Evolutionary conservation across 2,329 filamentous ascomycete species (phyloP).

Genomic region (Pseudonectria foliicola): DNA sequence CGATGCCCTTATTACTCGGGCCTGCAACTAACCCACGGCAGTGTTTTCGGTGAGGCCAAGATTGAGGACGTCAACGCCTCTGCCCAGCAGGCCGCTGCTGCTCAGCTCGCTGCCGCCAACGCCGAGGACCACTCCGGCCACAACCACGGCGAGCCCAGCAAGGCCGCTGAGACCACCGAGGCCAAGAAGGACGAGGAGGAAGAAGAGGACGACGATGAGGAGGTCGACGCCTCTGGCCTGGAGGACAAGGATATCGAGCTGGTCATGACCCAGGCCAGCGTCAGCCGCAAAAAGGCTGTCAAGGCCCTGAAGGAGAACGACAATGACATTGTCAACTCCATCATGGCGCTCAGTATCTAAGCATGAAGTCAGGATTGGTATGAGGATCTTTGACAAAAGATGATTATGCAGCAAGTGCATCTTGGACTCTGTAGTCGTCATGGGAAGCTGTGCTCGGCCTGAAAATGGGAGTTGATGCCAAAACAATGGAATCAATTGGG

Average conservation of each 20-base stretch:
- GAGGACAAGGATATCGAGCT: constrained; percentile 99
- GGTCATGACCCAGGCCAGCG: constrained; percentile 95
- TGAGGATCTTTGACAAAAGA: constrained; percentile 17
- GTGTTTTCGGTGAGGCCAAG: constrained; percentile 99
- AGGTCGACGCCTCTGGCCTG: constrained; percentile 88
- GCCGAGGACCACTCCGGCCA: constrained; percentile 62
- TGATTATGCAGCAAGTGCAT: constrained; percentile 18
- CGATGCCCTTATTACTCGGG: not conserved
- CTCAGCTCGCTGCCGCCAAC: constrained; percentile 76
- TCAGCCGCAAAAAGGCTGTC: constrained; percentile 96
- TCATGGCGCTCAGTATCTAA: constrained; percentile 93
- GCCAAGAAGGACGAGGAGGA: constrained; percentile 64
- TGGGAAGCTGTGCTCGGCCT: constrained; percentile 15
- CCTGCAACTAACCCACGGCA: constrained; percentile 30
- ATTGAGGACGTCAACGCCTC: constrained; percentile 99
- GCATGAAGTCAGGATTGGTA: constrained; percentile 12
- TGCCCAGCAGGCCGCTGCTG: constrained; percentile 89
- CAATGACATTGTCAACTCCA: constrained; percentile 99
- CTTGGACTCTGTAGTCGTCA: constrained; percentile 25
- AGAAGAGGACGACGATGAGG: constrained; percentile 84
- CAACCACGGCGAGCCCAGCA: constrained; percentile 62
- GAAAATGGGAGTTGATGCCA: constrained; percentile 23
- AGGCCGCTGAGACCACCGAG: constrained; percentile 54
- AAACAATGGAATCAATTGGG: constrained; percentile 22
- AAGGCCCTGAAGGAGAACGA: constrained; percentile 99